Evolutionary conservation across 2,329 filamentous ascomycete species (phyloP).

Genomic region (Colletotrichum noveboracense): DNA sequence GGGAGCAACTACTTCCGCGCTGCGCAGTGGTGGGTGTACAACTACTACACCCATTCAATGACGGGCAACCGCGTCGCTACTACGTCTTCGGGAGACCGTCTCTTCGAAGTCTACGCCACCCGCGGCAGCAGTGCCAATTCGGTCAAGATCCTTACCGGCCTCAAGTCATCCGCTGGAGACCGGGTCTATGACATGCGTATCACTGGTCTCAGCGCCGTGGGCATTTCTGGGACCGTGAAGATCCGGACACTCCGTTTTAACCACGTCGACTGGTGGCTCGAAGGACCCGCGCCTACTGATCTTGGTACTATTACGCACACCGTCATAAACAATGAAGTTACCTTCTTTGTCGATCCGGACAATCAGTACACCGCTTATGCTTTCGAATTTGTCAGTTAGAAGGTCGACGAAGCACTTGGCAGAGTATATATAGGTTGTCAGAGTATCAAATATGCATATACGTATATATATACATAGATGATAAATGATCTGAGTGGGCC

Average conservation of each 20-base stretch:
- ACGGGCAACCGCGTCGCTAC: background rate
- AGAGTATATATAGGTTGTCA: fast-evolving
- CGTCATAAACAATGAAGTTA: background rate
- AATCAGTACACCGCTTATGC: background rate
- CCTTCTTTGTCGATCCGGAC: background rate
- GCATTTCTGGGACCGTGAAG: background rate
- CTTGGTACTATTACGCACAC: background rate
- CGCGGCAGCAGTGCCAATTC: background rate
- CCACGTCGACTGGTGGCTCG: background rate
- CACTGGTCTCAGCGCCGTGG: background rate
- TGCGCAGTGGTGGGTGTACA: background rate
- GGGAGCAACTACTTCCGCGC: background rate
- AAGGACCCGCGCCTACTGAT: background rate
- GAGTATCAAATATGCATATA: background rate
- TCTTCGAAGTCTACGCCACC: background rate
- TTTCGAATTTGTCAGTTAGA: background rate
- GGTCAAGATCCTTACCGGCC: background rate
- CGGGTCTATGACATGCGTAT: background rate
- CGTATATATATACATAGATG: background rate
- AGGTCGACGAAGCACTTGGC: fast-evolving
- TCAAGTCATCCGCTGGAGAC: background rate
- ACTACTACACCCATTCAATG: background rate
- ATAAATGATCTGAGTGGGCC: fast-evolving
- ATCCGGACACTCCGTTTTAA: background rate
- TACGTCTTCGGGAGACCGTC: background rate